Evolutionary conservation across 768 basidiomycete genomes (phyloP).

Genomic region (Tricholoma flavovirens): DNA sequence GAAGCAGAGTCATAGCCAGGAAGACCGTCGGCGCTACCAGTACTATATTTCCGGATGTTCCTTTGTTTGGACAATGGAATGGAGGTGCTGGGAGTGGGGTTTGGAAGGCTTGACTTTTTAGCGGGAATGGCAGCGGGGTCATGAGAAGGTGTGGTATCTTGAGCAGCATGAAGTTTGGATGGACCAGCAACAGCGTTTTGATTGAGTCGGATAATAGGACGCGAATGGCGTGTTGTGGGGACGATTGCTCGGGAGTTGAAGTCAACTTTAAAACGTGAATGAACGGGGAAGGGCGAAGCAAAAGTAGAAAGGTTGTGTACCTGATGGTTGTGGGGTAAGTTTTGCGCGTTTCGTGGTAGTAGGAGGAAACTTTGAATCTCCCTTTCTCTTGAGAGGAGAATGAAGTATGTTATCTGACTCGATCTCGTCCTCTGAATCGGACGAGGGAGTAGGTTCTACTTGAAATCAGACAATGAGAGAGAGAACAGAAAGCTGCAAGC

Average conservation of each 20-base stretch:
- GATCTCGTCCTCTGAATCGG: not conserved
- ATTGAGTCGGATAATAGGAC: not conserved
- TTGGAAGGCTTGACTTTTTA: not conserved
- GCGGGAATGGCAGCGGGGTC: not conserved
- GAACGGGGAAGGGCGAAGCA: not conserved
- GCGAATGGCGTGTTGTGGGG: not conserved
- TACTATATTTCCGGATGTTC: not conserved
- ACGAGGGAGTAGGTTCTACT: constrained; percentile 11
- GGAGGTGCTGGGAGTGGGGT: not conserved
- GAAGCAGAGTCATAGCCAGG: not conserved
- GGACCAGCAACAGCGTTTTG: not conserved
- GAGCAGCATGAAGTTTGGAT: not conserved
- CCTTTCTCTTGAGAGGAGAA: constrained; percentile 9
- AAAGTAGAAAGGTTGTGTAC: not conserved
- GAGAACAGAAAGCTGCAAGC: not conserved
- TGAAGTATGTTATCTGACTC: not conserved
- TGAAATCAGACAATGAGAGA: not conserved
- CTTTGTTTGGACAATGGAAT: not conserved
- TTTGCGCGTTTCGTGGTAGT: constrained; percentile 11
- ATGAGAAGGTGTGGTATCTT: not conserved
- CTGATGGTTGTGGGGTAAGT: not conserved
- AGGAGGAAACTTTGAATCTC: not conserved
- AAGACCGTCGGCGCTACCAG: not conserved
- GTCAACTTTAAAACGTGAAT: not conserved
- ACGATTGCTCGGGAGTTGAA: not conserved